Evolutionary conservation across 2,329 filamentous ascomycete genomes (phyloP).

Genomic region (Xylaria sp.): DNA sequence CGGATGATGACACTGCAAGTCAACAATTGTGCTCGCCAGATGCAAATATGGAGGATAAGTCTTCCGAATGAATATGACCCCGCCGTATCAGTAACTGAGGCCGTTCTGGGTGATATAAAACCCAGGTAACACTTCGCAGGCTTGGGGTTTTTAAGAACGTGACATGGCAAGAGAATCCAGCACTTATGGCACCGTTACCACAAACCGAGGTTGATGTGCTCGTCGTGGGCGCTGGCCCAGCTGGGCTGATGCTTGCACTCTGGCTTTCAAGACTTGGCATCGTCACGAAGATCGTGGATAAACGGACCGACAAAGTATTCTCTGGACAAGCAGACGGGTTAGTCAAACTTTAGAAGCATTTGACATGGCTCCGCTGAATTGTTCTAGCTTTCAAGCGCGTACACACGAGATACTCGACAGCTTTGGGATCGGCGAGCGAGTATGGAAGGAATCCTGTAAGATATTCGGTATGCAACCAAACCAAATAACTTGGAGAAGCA

Average conservation of each 20-base stretch:
- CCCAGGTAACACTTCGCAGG: not conserved
- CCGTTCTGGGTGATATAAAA: conserved; percentile 4
- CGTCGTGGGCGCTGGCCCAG: conserved; percentile 57
- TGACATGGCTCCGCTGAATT: not conserved
- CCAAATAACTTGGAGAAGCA: conserved; percentile 1
- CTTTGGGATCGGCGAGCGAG: conserved; percentile 73
- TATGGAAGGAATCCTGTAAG: conserved; percentile 74
- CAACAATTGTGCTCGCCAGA: conserved; percentile 12
- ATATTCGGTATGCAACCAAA: conserved; percentile 65
- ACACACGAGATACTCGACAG: conserved; percentile 80
- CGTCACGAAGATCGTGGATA: conserved; percentile 58
- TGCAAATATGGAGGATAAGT: conserved; percentile 1
- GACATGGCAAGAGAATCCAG: not conserved
- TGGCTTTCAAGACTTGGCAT: conserved; percentile 58
- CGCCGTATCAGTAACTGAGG: conserved; percentile 7
- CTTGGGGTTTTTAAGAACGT: not conserved
- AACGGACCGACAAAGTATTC: conserved; percentile 55
- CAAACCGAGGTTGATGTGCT: conserved; percentile 47
- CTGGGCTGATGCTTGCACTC: conserved; percentile 57
- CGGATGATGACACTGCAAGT: not conserved
- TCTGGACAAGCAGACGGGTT: conserved; percentile 59
- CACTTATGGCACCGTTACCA: conserved; percentile 5
- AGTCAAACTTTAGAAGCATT: conserved; percentile 2
- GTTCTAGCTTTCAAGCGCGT: conserved; percentile 64
- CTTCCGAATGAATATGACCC: not conserved